Evolutionary conservation across 2,329 filamentous ascomycete genomes (phyloP).

Genomic region (Diplodia sapinea): DNA sequence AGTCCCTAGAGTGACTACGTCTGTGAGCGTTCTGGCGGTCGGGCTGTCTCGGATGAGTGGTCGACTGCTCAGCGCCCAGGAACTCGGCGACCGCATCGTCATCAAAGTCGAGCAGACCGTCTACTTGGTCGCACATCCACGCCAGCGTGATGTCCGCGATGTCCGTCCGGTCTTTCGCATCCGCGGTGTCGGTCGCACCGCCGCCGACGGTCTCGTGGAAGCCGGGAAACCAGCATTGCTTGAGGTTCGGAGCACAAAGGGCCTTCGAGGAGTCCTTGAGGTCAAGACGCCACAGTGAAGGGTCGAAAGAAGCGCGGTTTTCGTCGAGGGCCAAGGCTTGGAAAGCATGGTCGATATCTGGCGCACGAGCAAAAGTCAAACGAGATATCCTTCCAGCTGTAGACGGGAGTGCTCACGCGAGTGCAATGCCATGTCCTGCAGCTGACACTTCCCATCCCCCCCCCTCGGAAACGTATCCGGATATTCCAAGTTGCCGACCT

Average conservation of each 20-base stretch:
- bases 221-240: constrained; percentile 64
- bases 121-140: constrained; percentile 47
- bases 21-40: neutral
- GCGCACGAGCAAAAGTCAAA: neutral
- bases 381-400: too few species aligned
- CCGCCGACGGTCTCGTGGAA: constrained; percentile 61
- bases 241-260: constrained; percentile 38
- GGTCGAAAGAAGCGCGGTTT: constrained; percentile 56
- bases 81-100: constrained; percentile 8
- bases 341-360: constrained; percentile 58
- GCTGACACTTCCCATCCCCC: constrained; percentile 11
- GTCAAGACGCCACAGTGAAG: constrained; percentile 58
- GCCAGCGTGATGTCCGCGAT: constrained; percentile 49
- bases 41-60: neutral
- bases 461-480: constrained; percentile 24
- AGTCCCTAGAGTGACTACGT: neutral
- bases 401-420: constrained; percentile 7
- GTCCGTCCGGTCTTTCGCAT: constrained; percentile 30
- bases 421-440: constrained; percentile 23
- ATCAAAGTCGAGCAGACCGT: constrained; percentile 24
- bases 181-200: constrained; percentile 42
- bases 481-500: constrained; percentile 2
- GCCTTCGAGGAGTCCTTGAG: neutral
- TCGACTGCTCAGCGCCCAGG: constrained; percentile 1
- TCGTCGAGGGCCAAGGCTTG: constrained; percentile 63